Base-by-base conservation (phyloP, 129 eudicot genomes). In the Centrapalus pauciflorus region DNA sequence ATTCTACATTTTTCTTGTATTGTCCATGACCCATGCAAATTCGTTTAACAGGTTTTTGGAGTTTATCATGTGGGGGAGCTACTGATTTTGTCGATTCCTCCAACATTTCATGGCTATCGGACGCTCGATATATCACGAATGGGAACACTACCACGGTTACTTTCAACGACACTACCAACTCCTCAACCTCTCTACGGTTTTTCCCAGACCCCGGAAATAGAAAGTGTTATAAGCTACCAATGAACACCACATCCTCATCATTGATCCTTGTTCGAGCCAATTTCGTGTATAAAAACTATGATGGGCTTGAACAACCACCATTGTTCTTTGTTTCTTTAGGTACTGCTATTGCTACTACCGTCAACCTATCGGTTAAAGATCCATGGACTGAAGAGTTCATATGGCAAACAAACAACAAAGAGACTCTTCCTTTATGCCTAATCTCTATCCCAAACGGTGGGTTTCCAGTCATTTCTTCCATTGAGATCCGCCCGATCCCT, bases 331-430 rank as follows among this genome's bases (percentile, higher is more conserved):
- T 92, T 68, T 92, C 98, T 41, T 58, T 92, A 40, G 98, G 95
- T 29, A 85, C 86, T 46, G 82, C 96, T 12, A 73, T 81, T 33
- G 66, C 74, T 30, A 66, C 86, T 35, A 67, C 69, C 16, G 68
- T 92, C 27, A 83, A 88, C 71, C 82, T 92, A 32, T 61, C 80
- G 2, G 57, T 49, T 46, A 64, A 30, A 48, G 98, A 92, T 78
- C 98, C 98, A 7, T 92, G 98, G 98, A 66, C 76, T 5, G 98
- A 92, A 70, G 98, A 92, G 63, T 81, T 92, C 35, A 46, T 92
- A 45, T 83, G 90, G 95, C 62, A 66, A 33, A 84, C 84, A 4
- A 75, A 75, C 20, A 71, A 67, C 55, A 79, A 82, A 64, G 95
- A 88, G 34, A 40, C 25, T 27, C 69, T 92, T 37, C 76, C 78